phyloP scores from a whole-genome alignment of 352 stramenopile species.

The Blastocystis sp. region DNA sequence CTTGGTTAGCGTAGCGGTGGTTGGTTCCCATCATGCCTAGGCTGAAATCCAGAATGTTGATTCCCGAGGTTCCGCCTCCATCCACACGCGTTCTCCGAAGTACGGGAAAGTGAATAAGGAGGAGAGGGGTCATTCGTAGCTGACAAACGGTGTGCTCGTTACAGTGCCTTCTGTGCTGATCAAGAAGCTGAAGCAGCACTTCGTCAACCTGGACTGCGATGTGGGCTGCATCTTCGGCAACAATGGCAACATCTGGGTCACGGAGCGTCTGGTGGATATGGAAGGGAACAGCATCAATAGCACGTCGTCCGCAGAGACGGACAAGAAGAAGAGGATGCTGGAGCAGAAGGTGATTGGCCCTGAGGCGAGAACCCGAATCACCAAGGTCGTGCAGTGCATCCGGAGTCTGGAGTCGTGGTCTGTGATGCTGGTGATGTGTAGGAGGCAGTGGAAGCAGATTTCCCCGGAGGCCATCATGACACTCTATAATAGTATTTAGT shows the following conservation, averaged over 20 bases:
- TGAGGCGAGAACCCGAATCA: not conserved
- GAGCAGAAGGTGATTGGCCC: constrained; percentile 3
- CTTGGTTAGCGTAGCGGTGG: constrained; percentile 59
- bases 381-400: constrained; percentile 46
- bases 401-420: constrained; percentile 1
- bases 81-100: constrained; percentile 66
- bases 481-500: constrained; percentile 38
- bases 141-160: constrained; percentile 48
- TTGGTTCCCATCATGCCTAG: not conserved
- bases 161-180: constrained; percentile 60
- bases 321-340: constrained; percentile 45
- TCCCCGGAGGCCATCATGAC: constrained; percentile 56
- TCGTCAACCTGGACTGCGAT: constrained; percentile 56
- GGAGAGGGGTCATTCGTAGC: not conserved
- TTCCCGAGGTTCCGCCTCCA: not conserved
- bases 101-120: constrained; percentile 50
- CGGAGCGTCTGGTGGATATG: not conserved
- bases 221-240: constrained; percentile 63
- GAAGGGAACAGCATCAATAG: constrained; percentile 44
- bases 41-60: constrained; percentile 59
- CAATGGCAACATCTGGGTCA: constrained; percentile 68
- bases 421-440: not conserved
- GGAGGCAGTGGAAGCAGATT: constrained; percentile 52
- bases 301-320: constrained; percentile 53
- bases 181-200: constrained; percentile 66